Evolutionary conservation across 2,329 filamentous ascomycete species (phyloP), one percentile per base, ranked within the genome.

Genomic region (Ilyonectria robusta): DNA sequence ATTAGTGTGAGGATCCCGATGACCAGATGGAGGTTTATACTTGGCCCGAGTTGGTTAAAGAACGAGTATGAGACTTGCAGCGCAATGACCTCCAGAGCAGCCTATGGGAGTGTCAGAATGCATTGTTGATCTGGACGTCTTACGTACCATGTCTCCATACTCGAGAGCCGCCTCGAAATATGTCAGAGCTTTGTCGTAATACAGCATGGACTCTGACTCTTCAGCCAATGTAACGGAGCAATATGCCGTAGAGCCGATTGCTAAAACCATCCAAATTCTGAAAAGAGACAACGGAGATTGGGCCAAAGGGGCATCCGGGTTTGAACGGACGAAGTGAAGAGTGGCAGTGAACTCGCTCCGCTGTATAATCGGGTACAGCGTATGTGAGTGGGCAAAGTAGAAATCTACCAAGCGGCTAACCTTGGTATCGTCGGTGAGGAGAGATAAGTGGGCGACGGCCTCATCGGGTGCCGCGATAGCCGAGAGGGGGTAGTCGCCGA

Each of bases 61-160:
- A 85, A 85, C 0, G 83, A 84, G 55, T 84, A 85, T 0, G 83
- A 85, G 0, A 85, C 82, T 59, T 85, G 83, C 1, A 85, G 77
- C 73, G 82, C 82, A 35, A 85, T 72, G 4, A 80, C 82, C 50
- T 85, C 83, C 8, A 85, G 66, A 0, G 82, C 81, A n/a, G 80
- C 77, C 79, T 82, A 37, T n/a, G 15, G 15, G 7, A n/a, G 8
- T 42, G 40, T 42, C 15, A 42, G n/a, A n/a, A 42, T 5, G 13
- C n/a, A 19, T 19, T 15, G 2, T n/a, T 42, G 6, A n/a, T 42
- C 8, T 2, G 40, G 7, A 7, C 1, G 4, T n/a, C 8, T 3
- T 19, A 42, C 76, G 26, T 70, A 82, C 82, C 78, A 83, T 77
- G 33, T 84, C 81, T 19, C 78, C 81, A 50, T 75, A 75, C 2